Base-by-base conservation (phyloP, 257 asterid species). In the Rauvolfia tetraphylla region DNA sequence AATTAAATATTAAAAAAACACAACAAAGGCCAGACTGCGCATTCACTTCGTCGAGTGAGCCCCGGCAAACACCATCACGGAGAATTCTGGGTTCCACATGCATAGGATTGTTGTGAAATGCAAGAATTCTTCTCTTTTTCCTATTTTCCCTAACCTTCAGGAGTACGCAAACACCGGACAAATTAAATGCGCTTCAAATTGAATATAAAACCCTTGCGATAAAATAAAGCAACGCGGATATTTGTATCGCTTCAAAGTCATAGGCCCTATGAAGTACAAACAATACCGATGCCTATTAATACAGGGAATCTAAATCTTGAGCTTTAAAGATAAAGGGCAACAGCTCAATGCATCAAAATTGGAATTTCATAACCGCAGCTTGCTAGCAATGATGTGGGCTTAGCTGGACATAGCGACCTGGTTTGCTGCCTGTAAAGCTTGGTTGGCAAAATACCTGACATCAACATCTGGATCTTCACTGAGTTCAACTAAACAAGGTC, bases 381-480 rank as follows among this genome's bases (percentile, higher is more conserved):
- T 65, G 23, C 46, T 66, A 22, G 33, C 31, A 67, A 67, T 51
- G 48, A 23, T 33, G 25, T 13, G 17, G 68, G 46, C 54, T 74
- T 89, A 92, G 84, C 89, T 88, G 34, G 97, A 83, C 92, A 87
- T 87, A 89, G 85, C 87, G 72, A 86, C 91, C 71, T 87, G 85
- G 53, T 92, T 90, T 25, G 84, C 89, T 12, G 97, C 87, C 77
- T 92, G 94, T 23, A 94, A 90, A 13, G 96, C 98, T 85, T 94
- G 91, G 79, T 84, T 92, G 38, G 97, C 98, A 3, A 87, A 92
- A 61, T 83, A 90, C 71, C 97, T 93, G 78, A 93, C 98, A 78
- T 93, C 98, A 7, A 92, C 97, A 75, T 93, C 98, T 12, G 97
- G 96, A 76, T 93, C 98, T 89, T 93, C 98, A 0, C 90, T 79